These are phyloP conservation scores for Parachlorella kessleri DNA, from an alignment of 139 green algal species.

Conservation along the genomic window DNA sequence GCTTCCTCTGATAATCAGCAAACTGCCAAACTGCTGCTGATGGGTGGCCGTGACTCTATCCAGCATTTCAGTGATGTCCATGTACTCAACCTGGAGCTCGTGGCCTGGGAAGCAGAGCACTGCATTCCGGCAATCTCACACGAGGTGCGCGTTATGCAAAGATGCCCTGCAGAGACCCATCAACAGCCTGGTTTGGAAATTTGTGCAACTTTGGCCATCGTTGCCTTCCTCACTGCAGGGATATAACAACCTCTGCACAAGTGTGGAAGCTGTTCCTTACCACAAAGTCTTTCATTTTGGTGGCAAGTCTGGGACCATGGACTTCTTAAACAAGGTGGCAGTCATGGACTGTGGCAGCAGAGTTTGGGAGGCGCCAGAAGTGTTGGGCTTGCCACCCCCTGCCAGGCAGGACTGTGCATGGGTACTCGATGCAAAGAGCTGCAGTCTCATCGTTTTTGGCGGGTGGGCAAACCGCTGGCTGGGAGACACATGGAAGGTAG, in stretches of 20 bases:
- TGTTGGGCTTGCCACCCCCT: constrained; percentile 30
- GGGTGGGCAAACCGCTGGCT: constrained; percentile 89
- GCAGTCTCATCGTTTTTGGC: constrained; percentile 82
- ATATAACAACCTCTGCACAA: constrained; percentile 76
- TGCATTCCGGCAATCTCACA: constrained; percentile 29
- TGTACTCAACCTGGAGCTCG: constrained; percentile 73
- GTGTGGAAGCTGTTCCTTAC: constrained; percentile 84
- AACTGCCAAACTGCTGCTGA: constrained; percentile 78
- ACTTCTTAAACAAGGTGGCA: constrained; percentile 71
- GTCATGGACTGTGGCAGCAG: too few species aligned
- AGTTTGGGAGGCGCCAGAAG: too few species aligned
- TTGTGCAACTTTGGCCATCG: too few species aligned
- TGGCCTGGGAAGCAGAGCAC: constrained; percentile 66
- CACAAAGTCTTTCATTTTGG: constrained; percentile 89
- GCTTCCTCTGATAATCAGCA: constrained; percentile 64
- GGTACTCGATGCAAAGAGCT: constrained; percentile 79
- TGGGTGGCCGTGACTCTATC: constrained; percentile 78
- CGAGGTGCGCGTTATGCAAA: background rate
- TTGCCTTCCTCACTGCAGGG: too few species aligned
- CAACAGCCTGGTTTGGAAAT: background rate
- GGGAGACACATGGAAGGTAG: constrained; percentile 79
- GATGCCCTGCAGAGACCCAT: background rate
- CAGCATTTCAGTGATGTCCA: constrained; percentile 75
- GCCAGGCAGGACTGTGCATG: constrained; percentile 81
- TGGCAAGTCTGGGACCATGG: constrained; percentile 80